Evolutionary conservation across 441 rosid genomes (phyloP), one percentile per base, ranked within the genome.

Genomic region (Populus hybrid): DNA sequence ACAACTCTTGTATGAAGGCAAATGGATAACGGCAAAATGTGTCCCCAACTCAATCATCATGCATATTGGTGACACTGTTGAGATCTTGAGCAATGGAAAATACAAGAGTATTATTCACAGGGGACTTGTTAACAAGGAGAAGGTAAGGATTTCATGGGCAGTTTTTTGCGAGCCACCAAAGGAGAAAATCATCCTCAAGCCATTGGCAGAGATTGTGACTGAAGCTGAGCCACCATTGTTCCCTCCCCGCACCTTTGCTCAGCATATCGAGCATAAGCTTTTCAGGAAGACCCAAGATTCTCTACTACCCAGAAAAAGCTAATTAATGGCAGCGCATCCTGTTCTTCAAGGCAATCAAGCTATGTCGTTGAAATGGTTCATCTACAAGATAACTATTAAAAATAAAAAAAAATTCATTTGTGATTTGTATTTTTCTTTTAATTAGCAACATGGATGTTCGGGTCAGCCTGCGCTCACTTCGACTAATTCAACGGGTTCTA

Each of bases 131-230:
- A 95, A 94, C 80, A 94, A 94, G 85, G 99, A 94, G 79, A 95
- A 93, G 77, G 98, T 95, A 2, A 87, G 99, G 87, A 82, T 95
- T 63, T 95, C 98, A 0, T 95, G 99, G 98, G 97, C 98, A 10
- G 97, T 92, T 65, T 95, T 95, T 82, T 92, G 97, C 59, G 98
- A 95, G 82, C 98, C 99, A 1, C 98, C 97, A 0, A 91, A 87
- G 91, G 98, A 93, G 75, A 95, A 90, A 85, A 93, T 95, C 81
- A 88, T 93, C 28, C 97, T 93, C 24, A 84, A 89, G 84, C 99
- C 99, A 11, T 81, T 93, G 72, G 88, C 90, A 0, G 97, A 92
- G 82, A 76, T 88, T 67, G 88, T 95, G 77, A 86, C 88, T 3
- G 91, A 79, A 80, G 84, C 80, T 0, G 93, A 91, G 81, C 98